Evolutionary conservation across 2,329 filamentous ascomycete genomes (phyloP).

Genomic region (Fusarium pseudocircinatum): DNA sequence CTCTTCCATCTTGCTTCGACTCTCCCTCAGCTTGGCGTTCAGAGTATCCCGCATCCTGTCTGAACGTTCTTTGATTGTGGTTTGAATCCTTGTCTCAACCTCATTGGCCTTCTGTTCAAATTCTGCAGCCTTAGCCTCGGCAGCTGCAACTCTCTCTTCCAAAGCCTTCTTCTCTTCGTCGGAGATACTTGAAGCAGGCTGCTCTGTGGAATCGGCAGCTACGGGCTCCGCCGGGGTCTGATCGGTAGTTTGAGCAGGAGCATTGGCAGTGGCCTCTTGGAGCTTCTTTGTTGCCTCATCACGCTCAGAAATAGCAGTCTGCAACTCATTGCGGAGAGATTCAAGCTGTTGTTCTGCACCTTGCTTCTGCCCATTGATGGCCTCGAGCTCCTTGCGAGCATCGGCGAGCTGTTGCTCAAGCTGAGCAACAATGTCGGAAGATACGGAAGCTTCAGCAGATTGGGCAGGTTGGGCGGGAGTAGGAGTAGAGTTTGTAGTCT

Average conservation of each 20-base stretch:
- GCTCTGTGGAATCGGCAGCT: constrained; percentile 25
- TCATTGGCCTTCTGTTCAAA: constrained; percentile 71
- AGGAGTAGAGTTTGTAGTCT: constrained; percentile 47
- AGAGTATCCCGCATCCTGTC: constrained; percentile 75
- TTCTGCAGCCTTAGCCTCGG: constrained; percentile 70
- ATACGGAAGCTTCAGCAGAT: constrained; percentile 51
- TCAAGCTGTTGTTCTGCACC: constrained; percentile 72
- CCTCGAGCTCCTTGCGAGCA: constrained; percentile 70
- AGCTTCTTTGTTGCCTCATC: constrained; percentile 64
- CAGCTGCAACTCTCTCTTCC: constrained; percentile 68
- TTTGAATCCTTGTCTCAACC: constrained; percentile 69
- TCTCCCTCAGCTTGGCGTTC: constrained; percentile 76
- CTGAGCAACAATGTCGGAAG: constrained; percentile 58
- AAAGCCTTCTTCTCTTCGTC: constrained; percentile 69
- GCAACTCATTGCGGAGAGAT: constrained; percentile 66
- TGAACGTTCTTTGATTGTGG: constrained; percentile 70
- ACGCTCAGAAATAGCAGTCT: constrained; percentile 69
- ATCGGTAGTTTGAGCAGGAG: constrained; percentile 46
- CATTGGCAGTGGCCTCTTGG: constrained; percentile 43
- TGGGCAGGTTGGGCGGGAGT: constrained; percentile 48
- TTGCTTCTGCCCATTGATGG: constrained; percentile 73
- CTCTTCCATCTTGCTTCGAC: constrained; percentile 62
- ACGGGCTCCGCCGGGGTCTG: constrained; percentile 26
- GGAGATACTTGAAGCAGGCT: constrained; percentile 48
- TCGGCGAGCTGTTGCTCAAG: constrained; percentile 61